Conservation (phyloP, 23 red algal species). For the Agarophyton chilense region DNA sequence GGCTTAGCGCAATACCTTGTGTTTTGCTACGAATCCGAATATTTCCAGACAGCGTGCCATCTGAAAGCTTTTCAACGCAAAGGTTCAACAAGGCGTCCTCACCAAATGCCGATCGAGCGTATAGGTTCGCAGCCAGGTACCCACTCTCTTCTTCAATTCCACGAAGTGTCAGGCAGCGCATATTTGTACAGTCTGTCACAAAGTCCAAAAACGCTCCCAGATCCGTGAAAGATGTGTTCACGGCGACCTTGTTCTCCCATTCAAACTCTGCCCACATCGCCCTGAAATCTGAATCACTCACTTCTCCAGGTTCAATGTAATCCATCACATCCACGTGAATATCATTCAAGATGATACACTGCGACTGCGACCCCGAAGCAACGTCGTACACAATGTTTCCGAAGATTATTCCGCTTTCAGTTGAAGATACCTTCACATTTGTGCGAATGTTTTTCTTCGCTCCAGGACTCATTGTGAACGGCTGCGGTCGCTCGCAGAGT, state of each 20-base stretch:
- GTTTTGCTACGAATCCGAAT: constrained; percentile 99
- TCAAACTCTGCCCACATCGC: constrained; percentile 99
- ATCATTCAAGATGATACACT: constrained; percentile 96
- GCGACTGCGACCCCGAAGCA: constrained; percentile 53
- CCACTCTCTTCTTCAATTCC: constrained; percentile 87
- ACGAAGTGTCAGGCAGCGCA: constrained; percentile 89
- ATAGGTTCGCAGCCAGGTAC: constrained; percentile 96
- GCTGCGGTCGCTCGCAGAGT: constrained; percentile 95
- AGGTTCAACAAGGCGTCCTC: constrained; percentile 97
- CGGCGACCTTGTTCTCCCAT: constrained; percentile 98
- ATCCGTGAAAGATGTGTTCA: constrained; percentile 68
- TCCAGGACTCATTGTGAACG: constrained; percentile 77
- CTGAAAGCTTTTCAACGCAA: constrained; percentile 71
- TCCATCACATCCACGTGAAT: constrained; percentile 99
- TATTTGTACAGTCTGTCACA: constrained; percentile 90
- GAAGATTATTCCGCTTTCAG: constrained; percentile 99
- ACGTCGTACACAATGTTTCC: constrained; percentile 98
- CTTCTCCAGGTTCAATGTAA: constrained; percentile 89
- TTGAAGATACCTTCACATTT: constrained; percentile 96
- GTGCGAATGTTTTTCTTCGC: constrained; percentile 78
- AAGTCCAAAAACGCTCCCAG: constrained; percentile 81
- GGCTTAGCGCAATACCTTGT: constrained; percentile 93
- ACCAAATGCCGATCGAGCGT: constrained; percentile 91
- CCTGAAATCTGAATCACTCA: constrained; percentile 88
- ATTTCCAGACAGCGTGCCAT: constrained; percentile 81